Evolutionary conservation across 2,329 filamentous ascomycete species (phyloP).

Genomic region (Fusarium siculi): DNA sequence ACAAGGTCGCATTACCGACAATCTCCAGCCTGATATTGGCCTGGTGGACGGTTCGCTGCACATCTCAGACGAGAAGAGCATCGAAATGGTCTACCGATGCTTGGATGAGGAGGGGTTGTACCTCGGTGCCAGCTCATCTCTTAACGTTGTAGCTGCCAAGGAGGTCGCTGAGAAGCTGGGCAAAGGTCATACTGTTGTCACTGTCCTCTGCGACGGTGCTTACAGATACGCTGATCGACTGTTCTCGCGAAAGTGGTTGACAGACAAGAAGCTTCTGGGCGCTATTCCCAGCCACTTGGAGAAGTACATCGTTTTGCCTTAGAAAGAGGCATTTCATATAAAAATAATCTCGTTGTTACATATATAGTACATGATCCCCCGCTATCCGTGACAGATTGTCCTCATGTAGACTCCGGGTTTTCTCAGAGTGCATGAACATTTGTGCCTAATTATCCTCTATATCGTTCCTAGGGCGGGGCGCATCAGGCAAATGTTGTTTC

Average conservation of each 20-base stretch:
- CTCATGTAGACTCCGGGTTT: background rate
- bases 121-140: conserved; percentile 88
- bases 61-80: conserved; percentile 92
- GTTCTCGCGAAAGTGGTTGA: conserved; percentile 92
- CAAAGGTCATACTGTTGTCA: conserved; percentile 89
- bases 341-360: conserved; percentile 45
- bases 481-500: conserved; percentile 18
- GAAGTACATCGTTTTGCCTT: conserved; percentile 95
- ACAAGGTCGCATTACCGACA: conserved; percentile 96
- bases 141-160: conserved; percentile 96
- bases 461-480: background rate
- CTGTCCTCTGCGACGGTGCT: conserved; percentile 94
- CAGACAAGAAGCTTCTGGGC: conserved; percentile 82
- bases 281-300: conserved; percentile 86
- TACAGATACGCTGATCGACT: conserved; percentile 95
- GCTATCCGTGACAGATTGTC: background rate
- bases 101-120: conserved; percentile 97
- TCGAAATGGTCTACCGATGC: conserved; percentile 97
- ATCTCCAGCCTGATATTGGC: conserved; percentile 84
- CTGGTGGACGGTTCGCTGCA: conserved; percentile 85
- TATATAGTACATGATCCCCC: conserved; percentile 32
- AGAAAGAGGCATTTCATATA: conserved; percentile 45
- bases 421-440: background rate
- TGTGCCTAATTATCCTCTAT: background rate
- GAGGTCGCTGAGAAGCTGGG: conserved; percentile 93